Conservation (phyloP, 2,329 filamentous ascomycete species). For the Neurospora sp. region DNA sequence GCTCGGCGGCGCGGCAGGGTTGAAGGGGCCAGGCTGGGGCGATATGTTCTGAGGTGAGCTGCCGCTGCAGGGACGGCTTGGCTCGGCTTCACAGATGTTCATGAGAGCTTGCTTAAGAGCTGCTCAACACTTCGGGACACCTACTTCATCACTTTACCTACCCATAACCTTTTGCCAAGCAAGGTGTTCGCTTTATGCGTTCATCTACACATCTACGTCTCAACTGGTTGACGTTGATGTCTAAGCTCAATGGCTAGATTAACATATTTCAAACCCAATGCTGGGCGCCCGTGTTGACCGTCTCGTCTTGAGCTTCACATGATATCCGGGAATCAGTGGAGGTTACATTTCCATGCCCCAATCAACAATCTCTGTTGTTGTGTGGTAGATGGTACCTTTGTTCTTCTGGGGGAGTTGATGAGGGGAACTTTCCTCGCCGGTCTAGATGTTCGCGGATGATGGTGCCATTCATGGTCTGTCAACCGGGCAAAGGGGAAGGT, state of each 20-base stretch:
- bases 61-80: not conserved
- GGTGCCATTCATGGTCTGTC: not conserved
- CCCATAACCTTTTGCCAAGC: slow-evolving; percentile 8
- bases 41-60: not conserved
- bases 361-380: not conserved
- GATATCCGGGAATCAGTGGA: slow-evolving; percentile 49
- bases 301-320: slow-evolving; percentile 41
- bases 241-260: slow-evolving; percentile 42
- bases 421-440: not conserved
- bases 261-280: slow-evolving; percentile 35
- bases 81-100: not conserved
- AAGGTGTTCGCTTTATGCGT: slow-evolving; percentile 10
- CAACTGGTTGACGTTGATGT: slow-evolving; percentile 36
- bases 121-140: no score
- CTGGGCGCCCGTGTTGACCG: slow-evolving; percentile 47
- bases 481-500: not conserved
- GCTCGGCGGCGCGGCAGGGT: not conserved
- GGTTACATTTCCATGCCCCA: slow-evolving; percentile 34
- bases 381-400: not conserved
- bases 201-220: slow-evolving; percentile 36
- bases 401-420: slow-evolving; percentile 1
- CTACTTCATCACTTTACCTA: not conserved
- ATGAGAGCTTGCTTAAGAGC: not conserved
- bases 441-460: not conserved
- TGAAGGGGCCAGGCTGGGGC: not conserved